Conservation (phyloP, 1,139 yeast genomes). For the Taiozyma onychis region DNA sequence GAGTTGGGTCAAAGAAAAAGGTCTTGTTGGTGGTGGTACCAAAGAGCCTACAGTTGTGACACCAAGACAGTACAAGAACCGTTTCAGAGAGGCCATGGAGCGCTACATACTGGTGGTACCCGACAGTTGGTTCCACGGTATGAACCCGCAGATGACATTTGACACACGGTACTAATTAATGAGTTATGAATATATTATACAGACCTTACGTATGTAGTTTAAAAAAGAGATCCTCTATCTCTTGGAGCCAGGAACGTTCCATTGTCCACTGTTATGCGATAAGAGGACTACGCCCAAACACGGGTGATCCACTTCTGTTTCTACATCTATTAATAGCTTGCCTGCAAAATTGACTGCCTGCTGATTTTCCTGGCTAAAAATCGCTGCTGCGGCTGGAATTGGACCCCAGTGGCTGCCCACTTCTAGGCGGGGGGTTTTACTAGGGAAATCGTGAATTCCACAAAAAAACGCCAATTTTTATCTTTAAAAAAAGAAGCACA, state of each 20-base stretch:
- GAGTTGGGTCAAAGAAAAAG: conserved; percentile 96
- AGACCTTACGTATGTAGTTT: neutral
- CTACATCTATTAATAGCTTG: neutral
- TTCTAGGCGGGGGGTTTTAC: neutral
- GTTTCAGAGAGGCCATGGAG: conserved; percentile 98
- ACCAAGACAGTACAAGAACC: conserved; percentile 87
- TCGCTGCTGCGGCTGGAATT: neutral
- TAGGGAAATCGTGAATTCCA: neutral
- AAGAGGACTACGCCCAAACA: neutral
- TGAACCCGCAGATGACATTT: neutral
- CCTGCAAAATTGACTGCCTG: neutral
- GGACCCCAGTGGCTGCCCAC: neutral
- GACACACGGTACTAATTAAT: neutral
- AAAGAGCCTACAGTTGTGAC: conserved; percentile 97
- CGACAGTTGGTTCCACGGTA: conserved; percentile 63
- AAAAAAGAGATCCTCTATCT: neutral
- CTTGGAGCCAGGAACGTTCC: neutral
- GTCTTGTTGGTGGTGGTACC: conserved; percentile 81
- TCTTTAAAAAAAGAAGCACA: neutral
- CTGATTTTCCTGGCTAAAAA: neutral
- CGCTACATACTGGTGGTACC: conserved; percentile 92
- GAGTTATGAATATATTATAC: neutral
- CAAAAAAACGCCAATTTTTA: neutral
- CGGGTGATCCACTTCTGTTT: too few relatives aligned
- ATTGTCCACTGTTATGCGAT: neutral